A percentile compares a stretch with the other conserved stretches of the same genome.
Conservation (phyloP, 1,284 basidiomycete genomes). For the Cryptococcus sp. region DNA sequence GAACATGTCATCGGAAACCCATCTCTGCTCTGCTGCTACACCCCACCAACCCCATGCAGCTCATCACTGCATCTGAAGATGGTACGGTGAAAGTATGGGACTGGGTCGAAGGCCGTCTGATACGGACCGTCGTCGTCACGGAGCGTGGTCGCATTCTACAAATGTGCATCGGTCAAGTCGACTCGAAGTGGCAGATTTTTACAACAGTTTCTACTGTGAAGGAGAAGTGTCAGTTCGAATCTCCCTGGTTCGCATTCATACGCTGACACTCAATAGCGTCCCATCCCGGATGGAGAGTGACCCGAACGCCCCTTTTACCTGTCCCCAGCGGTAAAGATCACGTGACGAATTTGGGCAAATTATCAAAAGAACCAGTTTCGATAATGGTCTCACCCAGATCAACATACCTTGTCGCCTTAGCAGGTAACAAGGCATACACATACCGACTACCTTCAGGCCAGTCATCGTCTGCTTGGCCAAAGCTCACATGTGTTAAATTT, state of each 20-base stretch:
- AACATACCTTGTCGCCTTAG: slow-evolving; percentile 74
- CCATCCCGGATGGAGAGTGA: neutral
- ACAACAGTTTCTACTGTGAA: slow-evolving; percentile 16
- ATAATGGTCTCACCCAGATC: slow-evolving; percentile 64
- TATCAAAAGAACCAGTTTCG: slow-evolving; percentile 26
- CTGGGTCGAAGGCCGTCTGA: slow-evolving; percentile 75
- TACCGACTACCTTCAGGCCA: slow-evolving; percentile 52
- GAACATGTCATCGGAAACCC: slow-evolving; percentile 51
- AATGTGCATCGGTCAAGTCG: slow-evolving; percentile 30
- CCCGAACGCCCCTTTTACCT: neutral
- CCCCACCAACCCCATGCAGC: slow-evolving; percentile 81
- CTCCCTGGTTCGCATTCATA: neutral
- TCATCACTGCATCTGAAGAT: slow-evolving; percentile 79
- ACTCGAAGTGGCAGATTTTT: slow-evolving; percentile 36
- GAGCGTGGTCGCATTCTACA: slow-evolving; percentile 61
- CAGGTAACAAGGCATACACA: slow-evolving; percentile 77
- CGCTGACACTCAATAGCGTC: neutral
- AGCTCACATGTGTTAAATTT: slow-evolving; percentile 68
- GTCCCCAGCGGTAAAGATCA: neutral
- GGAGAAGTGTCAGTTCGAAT: neutral
- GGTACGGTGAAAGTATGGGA: slow-evolving; percentile 89
- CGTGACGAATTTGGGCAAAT: slow-evolving; percentile 21
- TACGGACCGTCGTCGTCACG: slow-evolving; percentile 65
- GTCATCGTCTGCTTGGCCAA: slow-evolving; percentile 14
- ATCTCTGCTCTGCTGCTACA: slow-evolving; percentile 75